A percentile compares a stretch with the other conserved stretches of the same genome.
phyloP scores from a whole-genome alignment of 257 asterid species.

The Haberlea rhodopensis region DNA sequence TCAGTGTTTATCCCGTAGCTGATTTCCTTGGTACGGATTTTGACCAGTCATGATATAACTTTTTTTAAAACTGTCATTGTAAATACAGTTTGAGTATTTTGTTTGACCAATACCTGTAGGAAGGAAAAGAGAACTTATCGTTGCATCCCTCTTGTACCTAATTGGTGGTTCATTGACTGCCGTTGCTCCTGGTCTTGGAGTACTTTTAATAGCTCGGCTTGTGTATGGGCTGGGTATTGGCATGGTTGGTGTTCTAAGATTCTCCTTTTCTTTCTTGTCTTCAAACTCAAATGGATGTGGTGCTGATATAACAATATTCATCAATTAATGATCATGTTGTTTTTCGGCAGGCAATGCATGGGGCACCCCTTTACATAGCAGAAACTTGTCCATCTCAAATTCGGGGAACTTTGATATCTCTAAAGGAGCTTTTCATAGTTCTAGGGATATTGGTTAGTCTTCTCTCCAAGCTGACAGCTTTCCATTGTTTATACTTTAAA shows the following conservation, averaged over 20 bases:
- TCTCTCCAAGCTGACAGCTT: constrained; percentile 12
- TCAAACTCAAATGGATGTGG: constrained; percentile 5
- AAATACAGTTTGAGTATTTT: constrained; percentile 8
- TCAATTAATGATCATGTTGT: constrained; percentile 25
- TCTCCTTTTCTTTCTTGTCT: constrained; percentile 17
- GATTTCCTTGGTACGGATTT: constrained; percentile 82
- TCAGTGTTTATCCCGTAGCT: constrained; percentile 71
- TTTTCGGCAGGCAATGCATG: constrained; percentile 88
- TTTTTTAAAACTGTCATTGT: constrained; percentile 6
- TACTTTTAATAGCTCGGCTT: constrained; percentile 75
- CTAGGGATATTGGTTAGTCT: constrained; percentile 78
- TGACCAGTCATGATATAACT: constrained; percentile 12
- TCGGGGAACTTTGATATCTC: constrained; percentile 92
- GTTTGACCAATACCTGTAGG: constrained; percentile 47
- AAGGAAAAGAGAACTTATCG: constrained; percentile 83
- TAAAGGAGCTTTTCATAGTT: constrained; percentile 95
- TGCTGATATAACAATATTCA: constrained; percentile 12
- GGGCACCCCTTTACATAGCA: constrained; percentile 97
- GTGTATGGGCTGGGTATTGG: constrained; percentile 95
- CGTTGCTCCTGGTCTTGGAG: constrained; percentile 74
- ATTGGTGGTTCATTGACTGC: constrained; percentile 76
- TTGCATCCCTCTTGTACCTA: constrained; percentile 64
- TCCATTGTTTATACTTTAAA: constrained; percentile 7
- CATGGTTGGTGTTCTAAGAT: constrained; percentile 49
- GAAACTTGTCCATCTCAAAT: constrained; percentile 96